These are phyloP conservation scores for Fusarium sp. DNA, from an alignment of 2,329 filamentous ascomycete genomes.

Conservation along the genomic window DNA sequence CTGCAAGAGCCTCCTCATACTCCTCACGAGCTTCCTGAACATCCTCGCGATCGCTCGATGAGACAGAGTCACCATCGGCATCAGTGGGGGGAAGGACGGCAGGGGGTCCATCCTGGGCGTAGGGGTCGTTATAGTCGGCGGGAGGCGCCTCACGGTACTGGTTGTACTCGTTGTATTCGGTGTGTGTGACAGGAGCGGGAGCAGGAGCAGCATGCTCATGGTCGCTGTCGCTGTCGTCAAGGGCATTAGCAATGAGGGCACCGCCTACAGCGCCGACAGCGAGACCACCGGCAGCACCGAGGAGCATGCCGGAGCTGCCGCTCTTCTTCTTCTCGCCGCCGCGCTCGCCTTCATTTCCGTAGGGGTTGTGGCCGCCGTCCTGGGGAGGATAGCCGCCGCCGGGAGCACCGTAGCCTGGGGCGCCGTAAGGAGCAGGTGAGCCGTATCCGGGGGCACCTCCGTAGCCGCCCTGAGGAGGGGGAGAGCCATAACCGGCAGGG, in stretches of 20 bases:
- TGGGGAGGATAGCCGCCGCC: constrained; percentile 14
- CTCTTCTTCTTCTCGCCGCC: constrained; percentile 50
- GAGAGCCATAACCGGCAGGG: constrained; percentile 29
- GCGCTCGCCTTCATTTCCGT: constrained; percentile 33
- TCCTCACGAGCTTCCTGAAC: constrained; percentile 57
- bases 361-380: constrained; percentile 31
- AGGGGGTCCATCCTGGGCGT: constrained; percentile 45
- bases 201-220: constrained; percentile 36
- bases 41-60: constrained; percentile 57
- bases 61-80: constrained; percentile 56
- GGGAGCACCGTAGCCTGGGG: constrained; percentile 22
- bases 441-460: constrained; percentile 20
- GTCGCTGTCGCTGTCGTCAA: constrained; percentile 48
- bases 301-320: constrained; percentile 66
- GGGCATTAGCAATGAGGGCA: constrained; percentile 67
- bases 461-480: constrained; percentile 16
- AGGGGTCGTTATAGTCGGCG: constrained; percentile 32
- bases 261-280: constrained; percentile 69
- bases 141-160: constrained; percentile 36
- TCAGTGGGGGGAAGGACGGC: constrained; percentile 54
- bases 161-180: not conserved
- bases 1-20: constrained; percentile 58
- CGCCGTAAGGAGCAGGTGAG: constrained; percentile 24
- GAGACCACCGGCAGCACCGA: constrained; percentile 70
- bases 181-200: not conserved